Conservation (phyloP, 2,329 filamentous ascomycete genomes). For the Basipetospora chlamydospora region DNA sequence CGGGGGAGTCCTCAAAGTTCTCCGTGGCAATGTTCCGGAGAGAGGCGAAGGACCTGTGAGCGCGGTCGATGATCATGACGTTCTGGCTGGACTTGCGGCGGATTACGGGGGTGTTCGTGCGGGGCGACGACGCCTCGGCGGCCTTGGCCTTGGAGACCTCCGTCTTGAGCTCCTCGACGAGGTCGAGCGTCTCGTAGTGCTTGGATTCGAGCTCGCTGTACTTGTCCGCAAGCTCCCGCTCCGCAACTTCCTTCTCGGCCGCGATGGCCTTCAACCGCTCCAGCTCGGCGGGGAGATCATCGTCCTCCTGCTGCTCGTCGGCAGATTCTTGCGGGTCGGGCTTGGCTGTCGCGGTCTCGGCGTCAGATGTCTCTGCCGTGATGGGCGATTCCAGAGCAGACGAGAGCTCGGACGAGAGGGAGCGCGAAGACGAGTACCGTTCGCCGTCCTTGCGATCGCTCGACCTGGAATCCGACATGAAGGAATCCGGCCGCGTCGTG, state of each 20-base stretch:
- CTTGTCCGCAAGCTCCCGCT: conserved; percentile 57
- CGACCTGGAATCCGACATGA: conserved; percentile 65
- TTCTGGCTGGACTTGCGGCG: conserved; percentile 88
- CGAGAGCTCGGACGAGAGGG: conserved; percentile 86
- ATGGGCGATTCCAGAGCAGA: conserved; percentile 66
- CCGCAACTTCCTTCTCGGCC: conserved; percentile 60
- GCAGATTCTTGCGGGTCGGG: conserved; percentile 1
- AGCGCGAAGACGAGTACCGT: conserved; percentile 64
- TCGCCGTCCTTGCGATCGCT: conserved; percentile 53
- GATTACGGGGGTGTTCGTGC: conserved; percentile 60
- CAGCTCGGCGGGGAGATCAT: conserved; percentile 35
- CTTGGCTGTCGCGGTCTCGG: conserved; percentile 25
- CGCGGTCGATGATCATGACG: conserved; percentile 73
- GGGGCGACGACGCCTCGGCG: conserved; percentile 43
- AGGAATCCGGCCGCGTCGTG: conserved; percentile 55
- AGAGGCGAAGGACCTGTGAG: conserved; percentile 79
- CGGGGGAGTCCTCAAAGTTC: conserved; percentile 68
- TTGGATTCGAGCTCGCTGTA: conserved; percentile 74
- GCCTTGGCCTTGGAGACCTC: conserved; percentile 68
- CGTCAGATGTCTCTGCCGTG: conserved; percentile 48
- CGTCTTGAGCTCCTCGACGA: conserved; percentile 82
- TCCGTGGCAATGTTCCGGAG: conserved; percentile 79
- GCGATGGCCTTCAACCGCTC: conserved; percentile 56
- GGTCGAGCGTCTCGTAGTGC: conserved; percentile 67
- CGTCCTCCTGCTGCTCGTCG: conserved; percentile 12